Conservation (phyloP, 169 alveolate genomes). For the Theileria parva region DNA sequence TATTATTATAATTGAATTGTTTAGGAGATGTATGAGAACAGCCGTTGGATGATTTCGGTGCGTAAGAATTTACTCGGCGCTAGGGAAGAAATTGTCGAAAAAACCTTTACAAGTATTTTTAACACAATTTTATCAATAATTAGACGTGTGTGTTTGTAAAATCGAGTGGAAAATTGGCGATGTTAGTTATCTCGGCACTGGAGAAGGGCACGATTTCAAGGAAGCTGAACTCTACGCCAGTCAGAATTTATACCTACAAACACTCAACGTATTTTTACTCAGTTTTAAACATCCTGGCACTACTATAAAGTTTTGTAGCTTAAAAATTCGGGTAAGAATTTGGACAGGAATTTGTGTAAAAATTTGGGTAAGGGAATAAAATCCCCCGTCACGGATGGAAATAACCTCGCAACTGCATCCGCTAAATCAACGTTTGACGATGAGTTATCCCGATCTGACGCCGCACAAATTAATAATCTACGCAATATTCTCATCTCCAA, state of each 20-base stretch:
- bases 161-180: constrained; percentile 30
- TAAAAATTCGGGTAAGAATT: not conserved
- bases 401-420: no score
- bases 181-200: constrained; percentile 25
- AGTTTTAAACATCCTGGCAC: not conserved
- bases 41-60: constrained; percentile 59
- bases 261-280: constrained; percentile 10
- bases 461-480: constrained; percentile 41
- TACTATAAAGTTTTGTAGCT: not conserved
- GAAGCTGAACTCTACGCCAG: constrained; percentile 55
- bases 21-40: constrained; percentile 41
- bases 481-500: constrained; percentile 13
- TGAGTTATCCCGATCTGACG: constrained; percentile 51
- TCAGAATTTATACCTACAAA: constrained; percentile 44
- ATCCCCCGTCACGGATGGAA: no score
- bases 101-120: constrained; percentile 22
- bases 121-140: not conserved
- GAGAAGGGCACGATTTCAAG: constrained; percentile 24
- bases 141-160: constrained; percentile 32
- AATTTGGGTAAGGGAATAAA: no score
- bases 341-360: no score
- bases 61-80: constrained; percentile 30
- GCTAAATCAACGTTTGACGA: not conserved
- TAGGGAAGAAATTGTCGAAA: constrained; percentile 9
- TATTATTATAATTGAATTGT: not conserved